A percentile compares a stretch with the other conserved stretches of the same genome.
phyloP scores from a whole-genome alignment of 1,284 basidiomycete genomes.

The Exobasidium rhododendri region DNA sequence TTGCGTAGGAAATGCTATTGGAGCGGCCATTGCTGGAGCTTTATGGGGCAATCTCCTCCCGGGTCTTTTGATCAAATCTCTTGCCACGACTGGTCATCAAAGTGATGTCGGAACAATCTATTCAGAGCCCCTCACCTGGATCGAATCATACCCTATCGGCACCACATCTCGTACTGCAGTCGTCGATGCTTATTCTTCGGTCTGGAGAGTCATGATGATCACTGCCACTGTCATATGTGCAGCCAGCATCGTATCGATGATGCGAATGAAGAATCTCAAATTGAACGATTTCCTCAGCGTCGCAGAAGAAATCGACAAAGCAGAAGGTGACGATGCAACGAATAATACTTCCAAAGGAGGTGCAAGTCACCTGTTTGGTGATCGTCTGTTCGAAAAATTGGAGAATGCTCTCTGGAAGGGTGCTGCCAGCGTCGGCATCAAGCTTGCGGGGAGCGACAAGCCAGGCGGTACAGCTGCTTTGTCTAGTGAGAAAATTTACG shows the following conservation, averaged over 20 bases:
- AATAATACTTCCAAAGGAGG: background rate
- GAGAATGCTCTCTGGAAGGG: background rate
- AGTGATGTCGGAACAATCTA: conserved; percentile 10
- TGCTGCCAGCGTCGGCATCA: background rate
- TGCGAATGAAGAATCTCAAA: conserved; percentile 13
- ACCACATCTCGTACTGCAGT: conserved; percentile 15
- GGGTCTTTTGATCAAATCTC: conserved; percentile 1
- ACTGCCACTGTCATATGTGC: conserved; percentile 12
- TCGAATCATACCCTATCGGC: conserved; percentile 15
- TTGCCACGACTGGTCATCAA: background rate
- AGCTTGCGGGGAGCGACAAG: too few relatives aligned
- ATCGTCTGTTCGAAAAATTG: background rate
- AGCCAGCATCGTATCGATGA: background rate
- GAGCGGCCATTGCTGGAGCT: conserved; percentile 19
- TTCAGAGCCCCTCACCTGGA: conserved; percentile 23
- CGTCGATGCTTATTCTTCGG: conserved; percentile 15
- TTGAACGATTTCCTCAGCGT: conserved; percentile 8
- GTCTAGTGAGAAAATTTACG: too few relatives aligned
- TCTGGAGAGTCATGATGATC: conserved; percentile 17
- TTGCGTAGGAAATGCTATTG: conserved; percentile 17
- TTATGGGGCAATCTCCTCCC: conserved; percentile 17
- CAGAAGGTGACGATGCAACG: background rate
- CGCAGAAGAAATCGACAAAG: background rate
- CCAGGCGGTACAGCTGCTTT: too few relatives aligned
- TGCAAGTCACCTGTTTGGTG: background rate